Conservation (phyloP, 1,284 basidiomycete species). For the Moesziomyces aphidis region DNA sequence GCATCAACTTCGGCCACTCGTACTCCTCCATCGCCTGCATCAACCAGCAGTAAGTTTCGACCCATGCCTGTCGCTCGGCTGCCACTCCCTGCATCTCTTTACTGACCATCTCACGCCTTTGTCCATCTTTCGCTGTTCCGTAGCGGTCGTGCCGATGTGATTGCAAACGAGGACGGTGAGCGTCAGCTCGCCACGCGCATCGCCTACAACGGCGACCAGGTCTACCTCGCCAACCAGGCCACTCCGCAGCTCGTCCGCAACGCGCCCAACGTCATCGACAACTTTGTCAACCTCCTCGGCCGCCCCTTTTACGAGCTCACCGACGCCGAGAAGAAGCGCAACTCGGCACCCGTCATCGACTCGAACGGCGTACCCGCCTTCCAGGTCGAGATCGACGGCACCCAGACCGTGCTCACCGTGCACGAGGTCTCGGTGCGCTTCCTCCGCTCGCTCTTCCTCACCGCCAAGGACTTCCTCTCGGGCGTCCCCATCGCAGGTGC, state of each 20-base stretch:
- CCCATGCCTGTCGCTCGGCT: not conserved
- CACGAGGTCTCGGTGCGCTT: conserved; percentile 88
- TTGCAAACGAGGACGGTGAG: conserved; percentile 98
- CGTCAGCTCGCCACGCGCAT: conserved; percentile 96
- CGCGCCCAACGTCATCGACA: conserved; percentile 89
- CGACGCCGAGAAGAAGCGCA: conserved; percentile 76
- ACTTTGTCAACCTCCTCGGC: conserved; percentile 92
- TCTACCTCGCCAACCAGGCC: conserved; percentile 94
- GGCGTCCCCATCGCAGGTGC: conserved; percentile 79
- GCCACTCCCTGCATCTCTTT: not conserved
- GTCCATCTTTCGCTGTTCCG: not conserved
- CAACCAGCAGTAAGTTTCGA: conserved; percentile 79
- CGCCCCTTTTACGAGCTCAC: conserved; percentile 84
- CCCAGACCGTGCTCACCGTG: conserved; percentile 80
- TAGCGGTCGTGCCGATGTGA: conserved; percentile 70
- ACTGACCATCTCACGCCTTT: conserved; percentile 8
- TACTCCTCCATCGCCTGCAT: conserved; percentile 95
- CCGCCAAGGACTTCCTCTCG: conserved; percentile 93
- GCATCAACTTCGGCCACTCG: conserved; percentile 97
- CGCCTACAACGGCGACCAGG: conserved; percentile 78
- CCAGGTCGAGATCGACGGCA: conserved; percentile 80
- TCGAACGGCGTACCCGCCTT: conserved; percentile 71
- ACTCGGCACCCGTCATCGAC: conserved; percentile 87
- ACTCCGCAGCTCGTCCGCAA: conserved; percentile 96
- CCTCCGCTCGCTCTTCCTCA: conserved; percentile 83